These are phyloP conservation scores for Neonectria ditissima DNA, from an alignment of 2,329 filamentous ascomycete species.

Conservation along the genomic window DNA sequence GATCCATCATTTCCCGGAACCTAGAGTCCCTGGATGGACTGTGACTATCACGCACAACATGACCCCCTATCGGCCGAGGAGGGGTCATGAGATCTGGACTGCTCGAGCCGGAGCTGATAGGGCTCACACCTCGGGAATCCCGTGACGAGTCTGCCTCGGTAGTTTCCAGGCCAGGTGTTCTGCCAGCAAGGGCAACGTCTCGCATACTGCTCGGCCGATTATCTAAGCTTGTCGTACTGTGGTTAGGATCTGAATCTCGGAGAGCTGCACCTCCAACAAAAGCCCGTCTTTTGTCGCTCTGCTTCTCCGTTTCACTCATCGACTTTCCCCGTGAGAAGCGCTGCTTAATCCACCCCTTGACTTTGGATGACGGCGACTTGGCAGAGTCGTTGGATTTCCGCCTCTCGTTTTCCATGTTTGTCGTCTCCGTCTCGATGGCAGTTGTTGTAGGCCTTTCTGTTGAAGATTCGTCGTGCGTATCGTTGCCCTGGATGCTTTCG, in stretches of 20 bases:
- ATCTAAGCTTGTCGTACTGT: conserved; percentile 59
- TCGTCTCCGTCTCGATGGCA: conserved; percentile 32
- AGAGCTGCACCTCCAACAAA: conserved; percentile 66
- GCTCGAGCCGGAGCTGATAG: conserved; percentile 48
- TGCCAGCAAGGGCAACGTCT: conserved; percentile 61
- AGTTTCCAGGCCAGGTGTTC: conserved; percentile 40
- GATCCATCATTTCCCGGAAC: conserved; percentile 68
- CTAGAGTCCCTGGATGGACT: conserved; percentile 69
- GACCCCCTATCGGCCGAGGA: conserved; percentile 52
- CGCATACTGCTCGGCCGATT: conserved; percentile 58
- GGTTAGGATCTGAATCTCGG: conserved; percentile 56
- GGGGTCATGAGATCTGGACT: conserved; percentile 49
- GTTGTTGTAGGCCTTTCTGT: conserved; percentile 14
- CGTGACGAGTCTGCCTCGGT: conserved; percentile 33
- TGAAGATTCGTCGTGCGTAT: conserved; percentile 15
- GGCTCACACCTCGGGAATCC: conserved; percentile 54
- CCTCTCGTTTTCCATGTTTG: conserved; percentile 31
- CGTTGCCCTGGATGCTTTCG: conserved; percentile 29
- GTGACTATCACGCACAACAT: conserved; percentile 53
- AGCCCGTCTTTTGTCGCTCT: conserved; percentile 51
- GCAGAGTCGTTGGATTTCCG: conserved; percentile 37
- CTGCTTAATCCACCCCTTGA: conserved; percentile 68
- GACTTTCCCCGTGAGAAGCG: conserved; percentile 61
- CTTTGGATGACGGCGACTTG: conserved; percentile 54
- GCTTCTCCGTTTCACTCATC: conserved; percentile 52